Evolutionary conservation across 345 rosid genomes (phyloP), one percentile per base, ranked within the genome.

Genomic region (Citrus reticulata): DNA sequence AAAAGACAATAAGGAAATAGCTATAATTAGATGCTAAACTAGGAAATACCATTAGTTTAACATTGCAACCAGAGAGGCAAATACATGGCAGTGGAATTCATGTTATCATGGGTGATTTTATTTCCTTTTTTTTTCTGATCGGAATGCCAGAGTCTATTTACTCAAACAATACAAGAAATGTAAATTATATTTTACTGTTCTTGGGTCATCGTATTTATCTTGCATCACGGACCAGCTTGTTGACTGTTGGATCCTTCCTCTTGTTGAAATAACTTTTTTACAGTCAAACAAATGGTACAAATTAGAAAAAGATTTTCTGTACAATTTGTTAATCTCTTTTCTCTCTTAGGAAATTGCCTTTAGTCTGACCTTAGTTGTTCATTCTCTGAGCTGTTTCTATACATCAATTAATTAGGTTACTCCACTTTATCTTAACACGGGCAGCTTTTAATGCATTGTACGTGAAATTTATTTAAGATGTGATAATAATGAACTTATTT

Each of bases 311-410:
- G 4, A 9, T 34, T 64, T 59, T n/a, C 7, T 34, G 6, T 73
- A 39, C 34, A 35, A 37, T 39, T 70, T 19, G 9, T 70, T 58
- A 60, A 60, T 73, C 9, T 57, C 65, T 58, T 73, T 59, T 39
- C 27, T 51, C 30, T 27, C 57, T 59, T 16, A 37, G 34, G 66
- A 60, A 16, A 59, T 39, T 22, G 65, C 35, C n/a, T n/a, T 37
- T 34, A 58, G 25, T 59, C 82, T 84, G 40, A 81, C 75, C 77
- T 79, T 75, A 63, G 76, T 72, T 75, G 40, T 77, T 70, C 24
- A 81, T 76, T 58, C 78, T 79, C 40, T 76, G 68, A 19, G 57
- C 58, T 60, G 8, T 34, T 65, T 65, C 67, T 40, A 25, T 61
- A 24, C 16, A 39, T 61, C 68, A 74, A 40, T 14, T 2, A 35